These are phyloP conservation scores for Atalantia buxifolia DNA, from an alignment of 345 rosid genomes.

Conservation along the genomic window DNA sequence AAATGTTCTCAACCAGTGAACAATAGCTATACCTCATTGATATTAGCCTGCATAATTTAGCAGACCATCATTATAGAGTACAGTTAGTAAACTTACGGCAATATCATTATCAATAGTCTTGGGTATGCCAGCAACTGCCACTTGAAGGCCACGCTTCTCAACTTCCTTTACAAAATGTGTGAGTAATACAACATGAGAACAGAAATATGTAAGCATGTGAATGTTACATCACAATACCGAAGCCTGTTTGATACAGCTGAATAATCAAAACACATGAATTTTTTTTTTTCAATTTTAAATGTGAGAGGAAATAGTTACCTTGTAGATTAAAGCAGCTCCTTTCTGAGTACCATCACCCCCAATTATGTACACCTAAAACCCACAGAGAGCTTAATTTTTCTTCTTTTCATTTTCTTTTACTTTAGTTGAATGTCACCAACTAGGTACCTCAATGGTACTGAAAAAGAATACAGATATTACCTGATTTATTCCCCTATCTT, in stretches of 20 bases:
- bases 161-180: slow-evolving; percentile 61
- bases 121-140: slow-evolving; percentile 87
- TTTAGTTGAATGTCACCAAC: not conserved
- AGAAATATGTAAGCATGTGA: not conserved
- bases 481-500: slow-evolving; percentile 93
- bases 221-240: not conserved
- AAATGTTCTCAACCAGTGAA: not conserved
- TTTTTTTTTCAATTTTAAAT: not conserved
- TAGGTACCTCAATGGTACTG: not conserved
- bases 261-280: not conserved
- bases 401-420: not conserved
- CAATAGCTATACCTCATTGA: not conserved
- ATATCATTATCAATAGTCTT: slow-evolving; percentile 92
- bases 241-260: not conserved
- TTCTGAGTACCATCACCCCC: slow-evolving; percentile 95
- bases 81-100: slow-evolving; percentile 51
- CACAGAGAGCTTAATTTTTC: not conserved
- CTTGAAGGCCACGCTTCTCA: slow-evolving; percentile 77
- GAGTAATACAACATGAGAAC: slow-evolving; percentile 8
- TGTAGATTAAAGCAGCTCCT: slow-evolving; percentile 75
- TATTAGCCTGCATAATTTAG: not conserved
- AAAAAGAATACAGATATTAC: slow-evolving; percentile 26
- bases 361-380: slow-evolving; percentile 76
- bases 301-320: slow-evolving; percentile 41
- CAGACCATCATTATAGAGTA: slow-evolving; percentile 4